Conservation (phyloP, 441 rosid species). For the Jatropha podagrica region DNA sequence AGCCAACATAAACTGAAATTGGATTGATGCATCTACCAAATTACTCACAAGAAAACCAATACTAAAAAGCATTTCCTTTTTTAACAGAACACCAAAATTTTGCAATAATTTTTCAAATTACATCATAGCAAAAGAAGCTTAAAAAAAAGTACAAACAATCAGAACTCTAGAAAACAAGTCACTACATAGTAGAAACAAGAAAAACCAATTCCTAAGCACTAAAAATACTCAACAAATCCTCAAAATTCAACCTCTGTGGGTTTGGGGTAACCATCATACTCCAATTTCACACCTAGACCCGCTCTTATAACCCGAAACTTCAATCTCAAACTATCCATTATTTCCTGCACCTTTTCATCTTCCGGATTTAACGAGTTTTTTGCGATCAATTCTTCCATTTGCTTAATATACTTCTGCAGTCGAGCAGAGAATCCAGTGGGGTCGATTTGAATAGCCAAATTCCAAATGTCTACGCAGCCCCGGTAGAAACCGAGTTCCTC, state of each 20-base stretch:
- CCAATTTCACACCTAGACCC: constrained; percentile 59
- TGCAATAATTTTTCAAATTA: not conserved
- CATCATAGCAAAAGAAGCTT: not conserved
- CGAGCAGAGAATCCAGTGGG: constrained; percentile 53
- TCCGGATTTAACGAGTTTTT: constrained; percentile 73
- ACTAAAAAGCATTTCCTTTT: not conserved
- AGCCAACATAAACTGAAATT: not conserved
- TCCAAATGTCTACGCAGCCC: constrained; percentile 76
- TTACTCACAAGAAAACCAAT: not conserved
- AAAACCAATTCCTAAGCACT: not conserved
- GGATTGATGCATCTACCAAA: not conserved
- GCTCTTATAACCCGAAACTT: constrained; percentile 72
- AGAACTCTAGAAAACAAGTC: not conserved
- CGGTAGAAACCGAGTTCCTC: constrained; percentile 83
- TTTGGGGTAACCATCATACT: constrained; percentile 60
- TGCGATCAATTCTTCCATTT: constrained; percentile 57
- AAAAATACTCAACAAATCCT: constrained; percentile 4
- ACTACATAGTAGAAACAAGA: not conserved
- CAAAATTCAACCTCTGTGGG: constrained; percentile 60
- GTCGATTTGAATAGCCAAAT: constrained; percentile 47
- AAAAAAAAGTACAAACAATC: too few species aligned
- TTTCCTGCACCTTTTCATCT: constrained; percentile 58
- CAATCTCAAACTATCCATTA: constrained; percentile 60
- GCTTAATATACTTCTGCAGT: constrained; percentile 53
- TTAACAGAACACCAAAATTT: not conserved